These are phyloP conservation scores for Tetramitus jugosus DNA, from an alignment of 208 protist genomes.

Conservation along the genomic window DNA sequence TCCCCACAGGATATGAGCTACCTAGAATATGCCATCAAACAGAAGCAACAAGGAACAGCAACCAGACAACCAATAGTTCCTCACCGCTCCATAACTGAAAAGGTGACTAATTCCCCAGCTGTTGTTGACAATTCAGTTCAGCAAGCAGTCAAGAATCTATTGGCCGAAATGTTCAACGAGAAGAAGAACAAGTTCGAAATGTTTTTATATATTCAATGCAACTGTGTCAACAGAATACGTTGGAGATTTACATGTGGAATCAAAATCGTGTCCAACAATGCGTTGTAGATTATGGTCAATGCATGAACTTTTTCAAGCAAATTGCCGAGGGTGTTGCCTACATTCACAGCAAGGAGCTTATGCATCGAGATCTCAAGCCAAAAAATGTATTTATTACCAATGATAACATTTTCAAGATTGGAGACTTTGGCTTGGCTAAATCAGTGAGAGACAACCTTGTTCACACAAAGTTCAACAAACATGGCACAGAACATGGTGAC, in stretches of 20 bases:
- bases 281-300: not conserved
- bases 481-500: no score
- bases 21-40: no score
- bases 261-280: not conserved
- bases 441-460: not conserved
- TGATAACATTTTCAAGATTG: slow-evolving; percentile 19
- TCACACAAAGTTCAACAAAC: not conserved
- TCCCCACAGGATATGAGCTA: no score
- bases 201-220: slow-evolving; percentile 27
- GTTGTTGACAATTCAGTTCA: no score
- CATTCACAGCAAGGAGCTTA: not conserved
- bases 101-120: no score
- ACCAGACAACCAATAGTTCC: no score
- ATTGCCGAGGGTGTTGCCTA: slow-evolving; percentile 10
- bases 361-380: slow-evolving; percentile 28
- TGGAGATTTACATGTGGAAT: slow-evolving; percentile 10
- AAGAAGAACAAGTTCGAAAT: slow-evolving; percentile 24
- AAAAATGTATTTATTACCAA: not conserved
- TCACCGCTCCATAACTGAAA: no score
- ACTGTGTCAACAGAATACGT: slow-evolving; percentile 3
- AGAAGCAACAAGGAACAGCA: not conserved
- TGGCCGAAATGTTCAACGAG: not conserved
- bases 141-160: not conserved
- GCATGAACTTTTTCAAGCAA: slow-evolving; percentile 1
- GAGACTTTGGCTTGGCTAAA: slow-evolving; percentile 29